A percentile compares a stretch with the other conserved stretches of the same genome.
phyloP scores from a whole-genome alignment of 2,329 filamentous ascomycete species.

The Penicillium glabrum region DNA sequence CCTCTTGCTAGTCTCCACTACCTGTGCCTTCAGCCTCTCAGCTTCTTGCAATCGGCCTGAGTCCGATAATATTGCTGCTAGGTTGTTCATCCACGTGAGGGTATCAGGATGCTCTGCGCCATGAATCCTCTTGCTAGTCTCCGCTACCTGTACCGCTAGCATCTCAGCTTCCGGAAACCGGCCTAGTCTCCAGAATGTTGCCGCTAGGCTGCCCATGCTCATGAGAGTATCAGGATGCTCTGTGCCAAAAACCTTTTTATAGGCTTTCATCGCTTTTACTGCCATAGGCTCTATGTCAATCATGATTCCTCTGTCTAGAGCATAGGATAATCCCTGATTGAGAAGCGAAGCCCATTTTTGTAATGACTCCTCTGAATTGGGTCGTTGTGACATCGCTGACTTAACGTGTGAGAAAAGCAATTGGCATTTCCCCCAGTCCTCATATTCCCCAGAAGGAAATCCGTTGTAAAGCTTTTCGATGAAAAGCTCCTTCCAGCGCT shows the following conservation, averaged over 20 bases:
- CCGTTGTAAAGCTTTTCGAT: not conserved
- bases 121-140: no score
- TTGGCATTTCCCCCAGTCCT: not conserved
- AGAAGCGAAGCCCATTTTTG: not conserved
- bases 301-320: no score
- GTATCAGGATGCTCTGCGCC: no score
- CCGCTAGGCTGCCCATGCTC: conserved; percentile 16
- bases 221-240: conserved; percentile 12
- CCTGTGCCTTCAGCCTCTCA: not conserved
- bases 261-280: not conserved
- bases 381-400: not conserved
- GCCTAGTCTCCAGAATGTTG: not conserved
- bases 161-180: no score
- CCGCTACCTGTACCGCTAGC: no score
- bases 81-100: no score
- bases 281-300: no score
- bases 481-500: not conserved
- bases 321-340: not conserved
- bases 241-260: not conserved
- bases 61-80: no score
- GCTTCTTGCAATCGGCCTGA: not conserved
- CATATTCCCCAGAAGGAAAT: not conserved
- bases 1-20: no score
- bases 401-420: not conserved
- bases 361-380: not conserved